Conservation (phyloP, 1,284 basidiomycete genomes). For the Apiotrichum porosum region DNA sequence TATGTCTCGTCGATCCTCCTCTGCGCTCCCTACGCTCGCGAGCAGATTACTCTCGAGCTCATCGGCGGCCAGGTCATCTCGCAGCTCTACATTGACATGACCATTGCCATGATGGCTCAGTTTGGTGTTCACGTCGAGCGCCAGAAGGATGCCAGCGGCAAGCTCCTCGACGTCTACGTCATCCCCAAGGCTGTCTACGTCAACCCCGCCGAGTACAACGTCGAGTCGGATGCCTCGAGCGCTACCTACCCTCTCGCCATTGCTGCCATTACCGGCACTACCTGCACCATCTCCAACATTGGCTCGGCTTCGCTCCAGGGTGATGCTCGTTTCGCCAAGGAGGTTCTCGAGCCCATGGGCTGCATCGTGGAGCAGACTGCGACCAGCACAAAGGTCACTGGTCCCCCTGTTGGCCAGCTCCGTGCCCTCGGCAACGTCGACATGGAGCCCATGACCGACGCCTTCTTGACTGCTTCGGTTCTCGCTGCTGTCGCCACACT, state of each 20-base stretch:
- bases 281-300: conserved; percentile 89
- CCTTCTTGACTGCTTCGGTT: conserved; percentile 91
- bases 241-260: conserved; percentile 97
- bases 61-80: conserved; percentile 92
- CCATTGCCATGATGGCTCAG: conserved; percentile 94
- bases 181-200: conserved; percentile 77
- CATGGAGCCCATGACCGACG: conserved; percentile 99
- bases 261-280: conserved; percentile 91
- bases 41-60: conserved; percentile 80
- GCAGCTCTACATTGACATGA: conserved; percentile 99
- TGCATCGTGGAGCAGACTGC: conserved; percentile 83
- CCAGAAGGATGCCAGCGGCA: conserved; percentile 62
- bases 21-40: conserved; percentile 85
- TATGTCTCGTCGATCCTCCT: conserved; percentile 96
- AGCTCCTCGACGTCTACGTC: conserved; percentile 71
- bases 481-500: conserved; percentile 78
- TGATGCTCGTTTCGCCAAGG: conserved; percentile 89
- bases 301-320: conserved; percentile 88
- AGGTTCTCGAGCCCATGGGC: conserved; percentile 92
- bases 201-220: conserved; percentile 76
- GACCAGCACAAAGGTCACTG: conserved; percentile 86
- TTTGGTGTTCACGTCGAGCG: conserved; percentile 81
- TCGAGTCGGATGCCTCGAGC: conserved; percentile 93
- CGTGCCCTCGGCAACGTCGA: conserved; percentile 82
- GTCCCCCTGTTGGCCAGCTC: conserved; percentile 74